Conservation (phyloP, 208 protist genomes). For the Leishmania major region DNA sequence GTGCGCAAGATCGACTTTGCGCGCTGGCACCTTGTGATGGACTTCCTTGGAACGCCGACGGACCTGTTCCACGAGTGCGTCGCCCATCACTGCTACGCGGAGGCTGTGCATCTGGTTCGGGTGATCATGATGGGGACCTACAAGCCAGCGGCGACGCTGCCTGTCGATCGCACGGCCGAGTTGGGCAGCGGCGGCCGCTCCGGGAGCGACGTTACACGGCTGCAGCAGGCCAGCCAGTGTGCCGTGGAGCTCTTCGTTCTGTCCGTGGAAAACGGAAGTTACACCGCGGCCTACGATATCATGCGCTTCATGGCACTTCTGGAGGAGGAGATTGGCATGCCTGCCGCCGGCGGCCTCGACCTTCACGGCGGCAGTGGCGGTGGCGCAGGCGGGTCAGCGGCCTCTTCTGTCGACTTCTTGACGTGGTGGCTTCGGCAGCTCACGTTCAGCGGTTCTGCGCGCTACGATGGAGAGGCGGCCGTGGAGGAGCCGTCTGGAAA, state of each 20-base stretch:
- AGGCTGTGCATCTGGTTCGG: constrained; percentile 69
- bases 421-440: constrained; percentile 38
- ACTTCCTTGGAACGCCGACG: constrained; percentile 63
- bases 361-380: background rate
- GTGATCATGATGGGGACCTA: constrained; percentile 70
- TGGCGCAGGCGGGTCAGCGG: background rate
- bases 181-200: background rate
- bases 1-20: constrained; percentile 79
- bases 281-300: constrained; percentile 59
- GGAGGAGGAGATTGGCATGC: constrained; percentile 46
- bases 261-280: constrained; percentile 40
- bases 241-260: constrained; percentile 44
- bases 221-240: constrained; percentile 38
- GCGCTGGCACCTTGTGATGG: constrained; percentile 60
- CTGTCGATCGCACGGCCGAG: constrained; percentile 18
- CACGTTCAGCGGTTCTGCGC: constrained; percentile 18
- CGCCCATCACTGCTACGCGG: constrained; percentile 51
- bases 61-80: constrained; percentile 76
- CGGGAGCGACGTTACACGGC: constrained; percentile 11
- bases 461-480: constrained; percentile 11
- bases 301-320: constrained; percentile 76
- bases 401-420: constrained; percentile 16
- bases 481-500: constrained; percentile 5
- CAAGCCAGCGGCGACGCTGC: constrained; percentile 7
- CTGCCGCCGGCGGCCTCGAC: constrained; percentile 14